Evolutionary conservation across 2,329 filamentous ascomycete genomes (phyloP), one percentile per base, ranked within the genome.

Genomic region (Paecilomyces sp.): DNA sequence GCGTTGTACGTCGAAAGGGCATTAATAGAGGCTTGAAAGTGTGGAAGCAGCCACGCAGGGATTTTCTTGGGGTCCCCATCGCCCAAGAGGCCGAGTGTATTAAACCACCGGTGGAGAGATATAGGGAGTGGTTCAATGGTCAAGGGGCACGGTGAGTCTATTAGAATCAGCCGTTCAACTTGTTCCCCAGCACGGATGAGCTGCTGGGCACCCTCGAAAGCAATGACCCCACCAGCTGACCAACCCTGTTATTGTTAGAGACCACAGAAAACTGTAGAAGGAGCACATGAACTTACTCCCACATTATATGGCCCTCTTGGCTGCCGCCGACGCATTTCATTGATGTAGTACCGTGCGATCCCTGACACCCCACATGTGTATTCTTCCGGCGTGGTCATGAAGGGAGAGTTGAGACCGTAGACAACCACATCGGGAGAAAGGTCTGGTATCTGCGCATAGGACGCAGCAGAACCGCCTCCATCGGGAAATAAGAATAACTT

Each of bases 151-250:
- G 85, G 85, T 0, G 84, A 77, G 66, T 88, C 85, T 5, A 52
- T 83, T 54, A 88, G 75, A 59, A 88, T 77, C 12, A 88, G 77
- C 56, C 81, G 74, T 1, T 81, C 79, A 1, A 88, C 82, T 11
- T 67, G 65, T 33, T 87, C 81, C 12, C 82, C 81, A 0, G 75
- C 77, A 61, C 77, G 77, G 58, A 77, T 77, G 9, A 88, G 78
- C 63, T 85, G 82, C 60, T 81, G 79, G 66, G 83, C 80, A n/a
- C 83, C 83, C 65, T 87, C 84, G 65, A 82, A 89, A 31, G 86
- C 85, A 58, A 85, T 84, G 36, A 88, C 84, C 41, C 87, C 87
- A 9, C 88, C 88, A 0, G 86, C 87, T 24, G 83, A 88, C 88
- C 87, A 90, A 22, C 88, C 88, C 34, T 41, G 12, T 13, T 4